Evolutionary conservation across 192 early-diverging fungal species (phyloP).

Genomic region (Podila verticillata): DNA sequence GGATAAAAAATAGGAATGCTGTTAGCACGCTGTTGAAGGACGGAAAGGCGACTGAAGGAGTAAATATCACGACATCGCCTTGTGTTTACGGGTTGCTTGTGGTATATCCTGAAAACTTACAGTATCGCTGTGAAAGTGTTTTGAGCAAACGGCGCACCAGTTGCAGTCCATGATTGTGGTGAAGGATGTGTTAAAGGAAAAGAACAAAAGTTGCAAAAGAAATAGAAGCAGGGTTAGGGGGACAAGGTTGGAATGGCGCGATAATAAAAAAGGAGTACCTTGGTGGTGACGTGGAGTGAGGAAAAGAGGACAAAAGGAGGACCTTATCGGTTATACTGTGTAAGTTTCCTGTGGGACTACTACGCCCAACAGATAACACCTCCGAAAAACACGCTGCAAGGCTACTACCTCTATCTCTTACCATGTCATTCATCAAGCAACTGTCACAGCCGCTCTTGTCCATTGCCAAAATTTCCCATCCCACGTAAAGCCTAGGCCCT

Average conservation of each 20-base stretch:
- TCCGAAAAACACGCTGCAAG: too few species aligned
- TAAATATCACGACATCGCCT: not conserved
- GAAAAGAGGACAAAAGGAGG: not conserved
- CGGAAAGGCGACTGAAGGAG: not conserved
- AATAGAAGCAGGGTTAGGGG: not conserved
- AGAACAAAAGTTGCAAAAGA: not conserved
- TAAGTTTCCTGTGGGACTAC: too few species aligned
- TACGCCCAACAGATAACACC: too few species aligned
- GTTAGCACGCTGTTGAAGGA: not conserved
- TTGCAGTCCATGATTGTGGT: constrained; percentile 39
- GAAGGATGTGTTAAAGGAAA: not conserved
- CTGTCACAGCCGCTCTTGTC: too few species aligned
- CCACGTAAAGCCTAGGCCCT: too few species aligned
- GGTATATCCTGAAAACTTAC: constrained; percentile 7
- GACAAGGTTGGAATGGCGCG: constrained; percentile 1
- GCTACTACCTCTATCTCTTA: too few species aligned
- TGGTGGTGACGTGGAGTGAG: constrained; percentile 21
- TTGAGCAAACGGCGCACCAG: constrained; percentile 52
- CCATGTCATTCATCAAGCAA: too few species aligned
- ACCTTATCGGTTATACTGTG: not conserved
- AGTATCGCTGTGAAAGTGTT: constrained; percentile 48
- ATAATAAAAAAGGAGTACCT: constrained; percentile 42
- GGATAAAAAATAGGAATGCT: not conserved
- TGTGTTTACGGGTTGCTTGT: not conserved
- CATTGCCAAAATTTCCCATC: too few species aligned